These are phyloP conservation scores for Cystobasidium pallidum DNA, from an alignment of 1,284 basidiomycete species.

Conservation along the genomic window DNA sequence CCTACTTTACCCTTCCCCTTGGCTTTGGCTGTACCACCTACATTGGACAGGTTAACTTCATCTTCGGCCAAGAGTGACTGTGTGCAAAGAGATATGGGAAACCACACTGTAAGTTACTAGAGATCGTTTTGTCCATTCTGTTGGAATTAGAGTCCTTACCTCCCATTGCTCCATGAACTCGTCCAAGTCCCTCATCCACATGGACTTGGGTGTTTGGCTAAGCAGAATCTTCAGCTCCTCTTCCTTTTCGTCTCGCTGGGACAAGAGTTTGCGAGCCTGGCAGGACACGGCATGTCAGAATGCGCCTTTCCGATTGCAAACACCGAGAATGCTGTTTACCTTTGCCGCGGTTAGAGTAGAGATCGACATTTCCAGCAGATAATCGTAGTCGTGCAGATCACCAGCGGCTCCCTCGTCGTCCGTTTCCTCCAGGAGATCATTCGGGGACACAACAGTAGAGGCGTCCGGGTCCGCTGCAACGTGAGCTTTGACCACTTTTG, in stretches of 20 bases:
- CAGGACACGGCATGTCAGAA: slow-evolving; percentile 46
- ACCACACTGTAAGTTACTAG: too few species aligned
- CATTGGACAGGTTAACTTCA: slow-evolving; percentile 3
- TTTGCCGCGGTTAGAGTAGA: slow-evolving; percentile 93
- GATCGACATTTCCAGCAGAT: slow-evolving; percentile 92
- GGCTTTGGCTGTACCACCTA: neutral
- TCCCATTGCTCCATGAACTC: slow-evolving; percentile 82
- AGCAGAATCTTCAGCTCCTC: slow-evolving; percentile 77
- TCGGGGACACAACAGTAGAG: slow-evolving; percentile 50
- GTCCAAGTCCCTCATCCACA: slow-evolving; percentile 92
- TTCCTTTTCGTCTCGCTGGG: slow-evolving; percentile 83
- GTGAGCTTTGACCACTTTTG: slow-evolving; percentile 72
- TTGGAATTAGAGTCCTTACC: too few species aligned
- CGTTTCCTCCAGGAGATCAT: slow-evolving; percentile 66
- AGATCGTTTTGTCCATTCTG: too few species aligned
- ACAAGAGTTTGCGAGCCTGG: slow-evolving; percentile 81
- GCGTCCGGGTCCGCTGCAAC: slow-evolving; percentile 66
- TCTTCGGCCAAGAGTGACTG: slow-evolving; percentile 35
- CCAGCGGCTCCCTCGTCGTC: slow-evolving; percentile 60
- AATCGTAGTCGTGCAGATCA: slow-evolving; percentile 79
- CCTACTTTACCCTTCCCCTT: slow-evolving; percentile 43
- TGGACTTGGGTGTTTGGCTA: slow-evolving; percentile 74
- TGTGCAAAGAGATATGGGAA: too few species aligned
- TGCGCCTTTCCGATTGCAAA: slow-evolving; percentile 15
- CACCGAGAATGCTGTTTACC: slow-evolving; percentile 60